A percentile compares a stretch with the other conserved stretches of the same genome.
Evolutionary conservation across 495 filamentous ascomycete genomes (phyloP).

Genomic region (Aspergillus conjunctus): DNA sequence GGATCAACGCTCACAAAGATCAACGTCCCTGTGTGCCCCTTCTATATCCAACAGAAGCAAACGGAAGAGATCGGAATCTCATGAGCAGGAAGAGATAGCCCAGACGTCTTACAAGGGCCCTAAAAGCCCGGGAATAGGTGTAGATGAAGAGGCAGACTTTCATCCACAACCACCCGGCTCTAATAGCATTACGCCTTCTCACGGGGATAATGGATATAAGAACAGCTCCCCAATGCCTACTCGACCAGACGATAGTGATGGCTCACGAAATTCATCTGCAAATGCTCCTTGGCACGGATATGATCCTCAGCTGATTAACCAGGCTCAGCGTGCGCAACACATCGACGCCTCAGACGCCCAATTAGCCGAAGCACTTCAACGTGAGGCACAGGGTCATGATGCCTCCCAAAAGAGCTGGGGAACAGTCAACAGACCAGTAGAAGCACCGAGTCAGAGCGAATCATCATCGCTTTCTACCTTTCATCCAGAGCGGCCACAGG

Average conservation of each 20-base stretch:
- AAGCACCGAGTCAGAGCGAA: slow-evolving; percentile 34
- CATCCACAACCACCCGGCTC: slow-evolving; percentile 15
- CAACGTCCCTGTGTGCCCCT: slow-evolving; percentile 29
- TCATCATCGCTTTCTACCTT: slow-evolving; percentile 43
- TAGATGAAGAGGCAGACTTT: slow-evolving; percentile 23
- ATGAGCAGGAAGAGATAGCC: slow-evolving; percentile 30
- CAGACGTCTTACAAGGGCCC: slow-evolving; percentile 19
- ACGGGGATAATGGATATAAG: slow-evolving; percentile 28
- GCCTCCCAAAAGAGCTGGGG: slow-evolving; percentile 34
- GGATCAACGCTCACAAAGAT: slow-evolving; percentile 30
- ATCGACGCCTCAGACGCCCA: slow-evolving; percentile 55
- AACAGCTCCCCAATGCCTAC: slow-evolving; percentile 26
- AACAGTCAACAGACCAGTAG: slow-evolving; percentile 33
- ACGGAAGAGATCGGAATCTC: slow-evolving; percentile 46
- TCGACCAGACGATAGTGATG: slow-evolving; percentile 38
- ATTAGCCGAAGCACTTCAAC: slow-evolving; percentile 52
- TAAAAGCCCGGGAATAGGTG: slow-evolving; percentile 26
- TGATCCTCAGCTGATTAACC: slow-evolving; percentile 43
- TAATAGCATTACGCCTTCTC: slow-evolving; percentile 18
- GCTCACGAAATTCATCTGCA: slow-evolving; percentile 30
- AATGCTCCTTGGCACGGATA: slow-evolving; percentile 46
- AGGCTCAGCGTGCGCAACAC: slow-evolving; percentile 49
- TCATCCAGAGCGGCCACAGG: slow-evolving; percentile 40
- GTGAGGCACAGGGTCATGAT: slow-evolving; percentile 49
- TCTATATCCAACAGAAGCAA: slow-evolving; percentile 36